Base-by-base conservation (phyloP, 2,329 filamentous ascomycete species). In the Colletotrichum viniferum region DNA sequence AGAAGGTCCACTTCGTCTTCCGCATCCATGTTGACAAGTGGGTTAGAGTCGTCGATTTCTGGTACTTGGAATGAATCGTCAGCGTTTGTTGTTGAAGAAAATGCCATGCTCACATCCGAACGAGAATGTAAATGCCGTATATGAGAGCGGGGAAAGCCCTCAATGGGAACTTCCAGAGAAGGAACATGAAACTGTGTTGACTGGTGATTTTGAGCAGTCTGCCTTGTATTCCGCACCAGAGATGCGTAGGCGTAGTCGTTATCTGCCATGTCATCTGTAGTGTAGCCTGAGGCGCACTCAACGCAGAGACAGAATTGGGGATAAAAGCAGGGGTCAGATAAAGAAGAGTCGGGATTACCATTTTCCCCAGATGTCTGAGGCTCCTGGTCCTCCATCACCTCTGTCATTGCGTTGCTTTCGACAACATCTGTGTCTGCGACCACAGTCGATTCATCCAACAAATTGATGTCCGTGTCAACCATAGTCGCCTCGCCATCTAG, bases 11-110 rank as follows among this genome's bases (percentile, higher is more conserved):
- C 58, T 52, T 65, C 73, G 8, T 73, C 43, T 52, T 52, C 55
- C 52, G 64, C 55, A 26, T 81, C 80, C n/a, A 78, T 65, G 43
- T 78, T 77, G 56, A 73, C 72, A 26, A 82, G 80, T 43, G 80
- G 77, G 71, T 83, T 77, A 70, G 76, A 66, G 62, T 79, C 78
- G 67, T 78, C 79, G 52, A 78, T 78, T 67, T 76, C 76, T 62
- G 63, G 60, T 43, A 78, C 82, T 83, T 74, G 61, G 55, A 65
- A 64, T 60, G 66, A 63, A 48, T 77, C 62, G 78, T 84, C 78
- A 83, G 82, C 69, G 58, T 78, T 71, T 52, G 71, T 36, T 72
- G 73, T 77, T 64, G 69, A 75, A 58, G 78, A 78, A 76, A 79
- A 79, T 7, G 76, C 58, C 8, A 77, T 76, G 74, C 65, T 71